Percentiles rank a stretch among this genome's conserved stretches.
phyloP scores from a whole-genome alignment of 169 alveolate genomes.

The Babesia bigemina region DNA sequence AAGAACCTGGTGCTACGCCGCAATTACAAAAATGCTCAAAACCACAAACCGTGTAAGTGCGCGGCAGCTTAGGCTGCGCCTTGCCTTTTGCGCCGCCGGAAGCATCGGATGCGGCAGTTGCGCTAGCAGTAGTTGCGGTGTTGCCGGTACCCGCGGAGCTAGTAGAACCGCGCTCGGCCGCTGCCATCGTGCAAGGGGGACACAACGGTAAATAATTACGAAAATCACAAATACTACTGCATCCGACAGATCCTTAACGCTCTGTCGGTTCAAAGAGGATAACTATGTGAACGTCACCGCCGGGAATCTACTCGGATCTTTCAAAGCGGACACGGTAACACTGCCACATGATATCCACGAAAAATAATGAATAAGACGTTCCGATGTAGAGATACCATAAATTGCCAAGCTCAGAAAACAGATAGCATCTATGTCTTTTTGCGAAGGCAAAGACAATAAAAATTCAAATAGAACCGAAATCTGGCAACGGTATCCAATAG shows the following conservation, averaged over 20 bases:
- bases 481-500: too few relatives aligned
- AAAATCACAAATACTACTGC: neutral
- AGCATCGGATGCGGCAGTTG: neutral
- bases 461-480: too few relatives aligned
- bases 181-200: neutral
- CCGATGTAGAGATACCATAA: too few relatives aligned
- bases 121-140: neutral
- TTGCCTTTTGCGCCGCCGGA: neutral
- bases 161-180: neutral
- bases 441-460: too few relatives aligned
- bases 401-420: too few relatives aligned
- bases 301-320: neutral
- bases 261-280: neutral
- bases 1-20: conserved; percentile 56
- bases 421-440: too few relatives aligned
- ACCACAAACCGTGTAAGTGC: conserved; percentile 40
- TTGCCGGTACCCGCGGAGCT: conserved; percentile 8
- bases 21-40: neutral
- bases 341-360: neutral
- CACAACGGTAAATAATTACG: neutral
- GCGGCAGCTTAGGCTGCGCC: conserved; percentile 36
- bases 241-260: neutral
- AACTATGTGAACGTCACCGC: neutral
- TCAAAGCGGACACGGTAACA: neutral
- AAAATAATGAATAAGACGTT: neutral